Evolutionary conservation across 2,329 filamentous ascomycete species (phyloP).

Genomic region (Talaromyces sp.): DNA sequence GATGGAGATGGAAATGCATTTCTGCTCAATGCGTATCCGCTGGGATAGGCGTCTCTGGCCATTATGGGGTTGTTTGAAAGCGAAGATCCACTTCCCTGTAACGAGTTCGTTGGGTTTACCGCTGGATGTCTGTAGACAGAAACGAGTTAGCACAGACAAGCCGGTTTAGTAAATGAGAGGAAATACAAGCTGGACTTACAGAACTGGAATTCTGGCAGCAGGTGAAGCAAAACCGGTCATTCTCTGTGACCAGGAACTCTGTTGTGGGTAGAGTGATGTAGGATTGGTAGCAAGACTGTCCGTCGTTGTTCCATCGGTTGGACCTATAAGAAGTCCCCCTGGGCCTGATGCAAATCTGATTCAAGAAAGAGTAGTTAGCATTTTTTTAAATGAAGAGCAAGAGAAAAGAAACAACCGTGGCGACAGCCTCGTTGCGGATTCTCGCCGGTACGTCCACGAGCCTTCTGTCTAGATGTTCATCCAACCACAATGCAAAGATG

Average conservation of each 20-base stretch:
- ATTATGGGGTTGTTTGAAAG: slow-evolving; percentile 31
- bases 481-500: slow-evolving; percentile 7
- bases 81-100: slow-evolving; percentile 31
- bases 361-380: slow-evolving; percentile 21
- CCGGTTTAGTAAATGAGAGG: background rate
- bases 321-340: slow-evolving; percentile 49
- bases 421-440: slow-evolving; percentile 24
- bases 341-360: slow-evolving; percentile 51
- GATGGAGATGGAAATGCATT: slow-evolving; percentile 30
- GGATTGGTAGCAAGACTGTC: slow-evolving; percentile 35
- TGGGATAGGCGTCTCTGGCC: slow-evolving; percentile 40
- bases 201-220: slow-evolving; percentile 32
- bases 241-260: slow-evolving; percentile 34
- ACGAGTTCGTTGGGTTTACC: slow-evolving; percentile 43
- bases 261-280: slow-evolving; percentile 34
- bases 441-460: slow-evolving; percentile 16
- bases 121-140: slow-evolving; percentile 43
- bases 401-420: background rate
- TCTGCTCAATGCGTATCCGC: slow-evolving; percentile 33
- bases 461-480: background rate
- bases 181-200: slow-evolving; percentile 32
- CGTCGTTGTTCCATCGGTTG: slow-evolving; percentile 28
- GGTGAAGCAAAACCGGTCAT: slow-evolving; percentile 36
- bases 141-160: background rate
- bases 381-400: background rate